A percentile compares a stretch with the other conserved stretches of the same genome.
Evolutionary conservation across 768 basidiomycete genomes (phyloP).

Genomic region (Xanthoconium stramineum): DNA sequence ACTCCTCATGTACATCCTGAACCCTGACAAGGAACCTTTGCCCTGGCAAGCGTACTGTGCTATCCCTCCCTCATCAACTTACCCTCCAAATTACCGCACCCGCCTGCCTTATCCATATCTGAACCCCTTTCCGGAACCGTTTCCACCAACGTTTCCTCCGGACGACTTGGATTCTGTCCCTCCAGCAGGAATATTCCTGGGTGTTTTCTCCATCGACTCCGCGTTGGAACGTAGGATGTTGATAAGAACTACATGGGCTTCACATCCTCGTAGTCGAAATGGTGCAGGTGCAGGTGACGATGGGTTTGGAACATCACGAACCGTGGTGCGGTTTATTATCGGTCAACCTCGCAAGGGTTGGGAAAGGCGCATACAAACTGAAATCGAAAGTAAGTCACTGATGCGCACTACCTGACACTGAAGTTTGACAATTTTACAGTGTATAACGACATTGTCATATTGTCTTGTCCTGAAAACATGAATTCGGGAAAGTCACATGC

Average conservation of each 20-base stretch:
- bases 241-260: constrained; percentile 87
- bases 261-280: constrained; percentile 71
- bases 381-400: constrained; percentile 79
- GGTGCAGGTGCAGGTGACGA: constrained; percentile 70
- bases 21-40: constrained; percentile 92
- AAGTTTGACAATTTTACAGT: constrained; percentile 38
- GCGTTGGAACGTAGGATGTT: constrained; percentile 82
- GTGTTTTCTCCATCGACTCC: constrained; percentile 87
- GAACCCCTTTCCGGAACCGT: constrained; percentile 28
- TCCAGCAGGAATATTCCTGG: constrained; percentile 84
- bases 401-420: neutral
- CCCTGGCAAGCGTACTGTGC: constrained; percentile 95
- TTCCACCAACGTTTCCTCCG: constrained; percentile 62
- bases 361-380: constrained; percentile 76
- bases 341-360: constrained; percentile 79
- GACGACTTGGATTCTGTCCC: constrained; percentile 66
- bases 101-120: constrained; percentile 39
- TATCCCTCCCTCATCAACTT: constrained; percentile 49
- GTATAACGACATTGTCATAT: constrained; percentile 82
- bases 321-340: constrained; percentile 84
- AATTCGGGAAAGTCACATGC: constrained; percentile 90
- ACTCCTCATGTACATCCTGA: constrained; percentile 86
- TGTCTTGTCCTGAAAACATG: constrained; percentile 92
- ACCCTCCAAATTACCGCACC: constrained; percentile 42
- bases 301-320: constrained; percentile 74